phyloP scores from a whole-genome alignment of 2,329 filamentous ascomycete genomes.

The Nannizzia gypsea region DNA sequence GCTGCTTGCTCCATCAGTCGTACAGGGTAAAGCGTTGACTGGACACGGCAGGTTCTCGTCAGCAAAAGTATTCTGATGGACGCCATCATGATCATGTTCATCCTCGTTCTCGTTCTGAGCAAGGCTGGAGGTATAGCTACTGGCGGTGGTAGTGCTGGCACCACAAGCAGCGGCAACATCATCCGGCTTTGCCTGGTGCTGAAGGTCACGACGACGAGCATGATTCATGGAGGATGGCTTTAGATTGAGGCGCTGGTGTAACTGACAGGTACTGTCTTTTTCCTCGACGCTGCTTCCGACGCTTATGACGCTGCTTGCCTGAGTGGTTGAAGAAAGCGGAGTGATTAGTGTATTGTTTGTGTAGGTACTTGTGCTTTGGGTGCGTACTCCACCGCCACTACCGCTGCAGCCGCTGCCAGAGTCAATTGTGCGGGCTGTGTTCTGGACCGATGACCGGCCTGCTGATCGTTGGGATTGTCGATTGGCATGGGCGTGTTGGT shows the following conservation, averaged over 20 bases:
- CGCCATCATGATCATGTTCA: background rate
- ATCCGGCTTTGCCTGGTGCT: background rate
- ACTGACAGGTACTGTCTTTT: conserved; percentile 21
- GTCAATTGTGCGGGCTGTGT: conserved; percentile 27
- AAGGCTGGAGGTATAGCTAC: conserved; percentile 2
- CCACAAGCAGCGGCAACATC: background rate
- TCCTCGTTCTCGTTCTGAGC: background rate
- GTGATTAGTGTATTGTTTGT: conserved; percentile 30
- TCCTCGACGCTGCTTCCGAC: conserved; percentile 31
- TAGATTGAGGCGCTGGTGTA: background rate
- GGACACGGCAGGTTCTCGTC: background rate
- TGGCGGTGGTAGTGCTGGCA: background rate
- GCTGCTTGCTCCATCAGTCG: background rate
- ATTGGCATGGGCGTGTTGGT: too few species aligned
- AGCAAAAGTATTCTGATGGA: background rate
- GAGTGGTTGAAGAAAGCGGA: conserved; percentile 33
- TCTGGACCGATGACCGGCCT: conserved; percentile 23
- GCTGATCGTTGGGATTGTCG: conserved; percentile 21
- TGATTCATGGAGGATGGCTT: background rate
- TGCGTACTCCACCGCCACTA: conserved; percentile 21
- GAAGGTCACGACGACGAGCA: background rate
- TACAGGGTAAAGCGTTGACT: background rate
- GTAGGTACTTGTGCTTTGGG: conserved; percentile 32
- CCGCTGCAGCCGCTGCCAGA: conserved; percentile 3
- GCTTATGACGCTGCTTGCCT: conserved; percentile 34